Percentiles rank a stretch among this genome's conserved stretches.
Conservation (phyloP, 2,329 filamentous ascomycete species). For the Aureobasidium mangrovei region DNA sequence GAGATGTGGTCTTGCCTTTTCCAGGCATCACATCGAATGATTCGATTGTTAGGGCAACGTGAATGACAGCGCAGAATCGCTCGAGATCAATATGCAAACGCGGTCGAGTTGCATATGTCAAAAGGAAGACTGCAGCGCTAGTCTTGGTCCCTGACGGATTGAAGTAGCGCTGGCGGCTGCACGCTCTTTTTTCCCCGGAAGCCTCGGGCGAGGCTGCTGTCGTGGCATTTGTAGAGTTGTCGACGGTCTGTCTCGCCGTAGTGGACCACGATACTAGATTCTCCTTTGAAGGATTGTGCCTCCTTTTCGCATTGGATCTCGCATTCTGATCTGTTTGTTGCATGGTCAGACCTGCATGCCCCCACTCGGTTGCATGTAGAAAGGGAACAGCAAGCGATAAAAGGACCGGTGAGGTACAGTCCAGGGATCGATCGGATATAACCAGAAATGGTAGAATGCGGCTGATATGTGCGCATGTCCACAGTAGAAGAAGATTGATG, state of each 20-base stretch:
- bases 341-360: constrained; percentile 1
- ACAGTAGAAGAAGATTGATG: background rate
- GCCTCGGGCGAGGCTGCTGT: constrained; percentile 3
- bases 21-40: background rate
- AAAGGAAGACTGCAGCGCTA: constrained; percentile 10
- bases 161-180: constrained; percentile 3
- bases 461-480: background rate
- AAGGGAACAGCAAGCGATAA: background rate
- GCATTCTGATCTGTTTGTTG: background rate
- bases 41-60: background rate
- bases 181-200: constrained; percentile 6
- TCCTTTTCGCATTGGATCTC: background rate
- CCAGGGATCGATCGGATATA: background rate
- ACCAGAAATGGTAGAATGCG: background rate
- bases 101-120: background rate
- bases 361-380: constrained; percentile 11
- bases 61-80: background rate
- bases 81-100: background rate
- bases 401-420: background rate
- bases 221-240: constrained; percentile 8
- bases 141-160: background rate
- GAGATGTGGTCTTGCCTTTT: background rate
- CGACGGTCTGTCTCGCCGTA: background rate
- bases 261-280: background rate
- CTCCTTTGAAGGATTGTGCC: background rate